These are phyloP conservation scores for Chenopodium suecicum DNA, from an alignment of 148 eudicot genomes.

Conservation along the genomic window DNA sequence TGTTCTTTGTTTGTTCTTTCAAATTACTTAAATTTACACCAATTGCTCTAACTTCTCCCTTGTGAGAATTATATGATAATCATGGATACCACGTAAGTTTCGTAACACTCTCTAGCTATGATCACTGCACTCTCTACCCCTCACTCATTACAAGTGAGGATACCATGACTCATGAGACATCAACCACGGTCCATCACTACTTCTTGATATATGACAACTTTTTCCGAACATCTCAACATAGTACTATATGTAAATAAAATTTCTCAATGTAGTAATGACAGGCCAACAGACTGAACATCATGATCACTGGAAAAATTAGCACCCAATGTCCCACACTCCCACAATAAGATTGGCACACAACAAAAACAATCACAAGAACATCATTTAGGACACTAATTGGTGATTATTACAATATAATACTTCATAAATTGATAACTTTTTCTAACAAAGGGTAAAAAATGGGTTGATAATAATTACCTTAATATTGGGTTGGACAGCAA, in stretches of 20 bases:
- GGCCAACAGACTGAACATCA: not conserved
- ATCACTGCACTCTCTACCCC: not conserved
- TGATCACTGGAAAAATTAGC: not conserved
- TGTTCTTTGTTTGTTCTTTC: too few relatives aligned
- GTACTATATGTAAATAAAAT: not conserved
- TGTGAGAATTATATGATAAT: too few relatives aligned
- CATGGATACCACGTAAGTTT: too few relatives aligned
- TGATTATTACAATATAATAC: not conserved
- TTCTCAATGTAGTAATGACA: not conserved
- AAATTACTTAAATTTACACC: too few relatives aligned
- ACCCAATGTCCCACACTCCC: not conserved
- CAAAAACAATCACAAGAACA: constrained; percentile 6
- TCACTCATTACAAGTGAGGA: not conserved
- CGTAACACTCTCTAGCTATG: not conserved
- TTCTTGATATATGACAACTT: not conserved
- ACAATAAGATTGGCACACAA: not conserved
- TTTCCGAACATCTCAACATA: not conserved
- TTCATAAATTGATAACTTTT: not conserved
- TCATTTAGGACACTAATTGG: not conserved
- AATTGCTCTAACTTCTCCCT: too few relatives aligned
- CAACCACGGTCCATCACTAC: not conserved
- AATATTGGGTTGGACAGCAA: constrained; percentile 64
- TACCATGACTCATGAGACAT: not conserved
- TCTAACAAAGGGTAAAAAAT: not conserved
- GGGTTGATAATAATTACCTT: constrained; percentile 38